Conservation (phyloP, 495 filamentous ascomycete species). For the Apodospora peruviana region DNA sequence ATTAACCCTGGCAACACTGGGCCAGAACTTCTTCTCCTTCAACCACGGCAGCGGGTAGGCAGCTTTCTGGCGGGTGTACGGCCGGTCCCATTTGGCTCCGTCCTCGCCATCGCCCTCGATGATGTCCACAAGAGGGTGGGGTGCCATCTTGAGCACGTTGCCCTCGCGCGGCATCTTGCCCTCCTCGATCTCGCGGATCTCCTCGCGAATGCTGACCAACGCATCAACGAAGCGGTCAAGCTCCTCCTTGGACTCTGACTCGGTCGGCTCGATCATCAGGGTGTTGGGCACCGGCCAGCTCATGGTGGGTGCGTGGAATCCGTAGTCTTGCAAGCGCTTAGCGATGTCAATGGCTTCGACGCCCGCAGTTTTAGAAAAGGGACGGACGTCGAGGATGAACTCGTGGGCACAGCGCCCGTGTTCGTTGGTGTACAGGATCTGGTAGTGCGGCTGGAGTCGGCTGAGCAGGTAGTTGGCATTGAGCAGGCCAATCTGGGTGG, state of each 20-base stretch:
- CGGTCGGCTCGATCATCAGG: conserved; percentile 98
- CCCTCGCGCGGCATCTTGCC: conserved; percentile 69
- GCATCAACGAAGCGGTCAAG: conserved; percentile 94
- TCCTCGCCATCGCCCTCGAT: conserved; percentile 49
- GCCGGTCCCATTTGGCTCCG: conserved; percentile 62
- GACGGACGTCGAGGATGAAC: conserved; percentile 90
- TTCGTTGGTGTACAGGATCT: conserved; percentile 87
- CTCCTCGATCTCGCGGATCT: conserved; percentile 81
- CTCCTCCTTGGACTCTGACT: conserved; percentile 89
- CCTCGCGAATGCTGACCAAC: conserved; percentile 78
- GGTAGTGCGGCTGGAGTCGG: conserved; percentile 82
- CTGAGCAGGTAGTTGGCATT: conserved; percentile 98
- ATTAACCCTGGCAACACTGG: conserved; percentile 79
- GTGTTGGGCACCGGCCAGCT: conserved; percentile 95
- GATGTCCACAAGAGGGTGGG: conserved; percentile 82
- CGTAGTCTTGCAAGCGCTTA: conserved; percentile 96
- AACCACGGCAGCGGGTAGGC: conserved; percentile 85
- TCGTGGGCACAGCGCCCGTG: conserved; percentile 91
- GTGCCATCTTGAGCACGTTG: conserved; percentile 92
- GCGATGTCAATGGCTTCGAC: conserved; percentile 96
- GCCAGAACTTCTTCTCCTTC: conserved; percentile 98
- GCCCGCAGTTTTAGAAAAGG: conserved; percentile 77
- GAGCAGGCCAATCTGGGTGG: conserved; percentile 88
- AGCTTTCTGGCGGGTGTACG: conserved; percentile 75
- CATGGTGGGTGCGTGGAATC: conserved; percentile 98